Evolutionary conservation across 345 rosid species (phyloP).

Genomic region (Rhodamnia argentea): DNA sequence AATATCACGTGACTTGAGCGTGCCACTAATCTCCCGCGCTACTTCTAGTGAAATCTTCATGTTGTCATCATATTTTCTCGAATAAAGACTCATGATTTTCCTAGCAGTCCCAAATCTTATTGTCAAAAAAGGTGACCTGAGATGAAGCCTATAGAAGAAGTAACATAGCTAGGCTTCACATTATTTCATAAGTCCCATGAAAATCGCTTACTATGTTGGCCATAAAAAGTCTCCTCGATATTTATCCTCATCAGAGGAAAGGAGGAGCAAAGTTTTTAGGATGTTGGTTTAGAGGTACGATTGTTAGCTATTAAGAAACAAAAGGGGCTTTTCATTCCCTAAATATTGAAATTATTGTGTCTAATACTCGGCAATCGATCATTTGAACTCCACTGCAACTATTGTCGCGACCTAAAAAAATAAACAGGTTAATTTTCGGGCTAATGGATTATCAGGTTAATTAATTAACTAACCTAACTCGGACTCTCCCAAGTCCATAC

Average conservation of each 20-base stretch:
- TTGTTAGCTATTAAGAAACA: background rate
- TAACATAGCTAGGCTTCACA: background rate
- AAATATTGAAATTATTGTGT: background rate
- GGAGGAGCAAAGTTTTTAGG: background rate
- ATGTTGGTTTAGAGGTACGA: background rate
- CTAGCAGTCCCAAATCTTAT: background rate
- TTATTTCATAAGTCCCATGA: background rate
- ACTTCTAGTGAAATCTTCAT: no score
- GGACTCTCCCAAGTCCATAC: no score
- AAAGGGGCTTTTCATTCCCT: background rate
- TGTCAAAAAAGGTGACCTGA: background rate
- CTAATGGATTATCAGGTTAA: no score
- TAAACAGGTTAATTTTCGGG: no score
- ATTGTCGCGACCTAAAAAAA: no score
- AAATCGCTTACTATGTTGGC: background rate
- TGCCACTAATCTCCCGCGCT: no score
- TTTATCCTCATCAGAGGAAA: background rate
- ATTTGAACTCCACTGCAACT: background rate
- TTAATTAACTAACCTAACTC: no score
- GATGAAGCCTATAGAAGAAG: background rate
- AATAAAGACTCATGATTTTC: no score
- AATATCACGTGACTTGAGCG: no score
- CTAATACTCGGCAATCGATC: rapidly evolving
- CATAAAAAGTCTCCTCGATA: background rate
- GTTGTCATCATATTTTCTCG: background rate